Evolutionary conservation across 2,329 filamentous ascomycete species (phyloP), one percentile per base, ranked within the genome.

Genomic region (Paecilomyces formosus): DNA sequence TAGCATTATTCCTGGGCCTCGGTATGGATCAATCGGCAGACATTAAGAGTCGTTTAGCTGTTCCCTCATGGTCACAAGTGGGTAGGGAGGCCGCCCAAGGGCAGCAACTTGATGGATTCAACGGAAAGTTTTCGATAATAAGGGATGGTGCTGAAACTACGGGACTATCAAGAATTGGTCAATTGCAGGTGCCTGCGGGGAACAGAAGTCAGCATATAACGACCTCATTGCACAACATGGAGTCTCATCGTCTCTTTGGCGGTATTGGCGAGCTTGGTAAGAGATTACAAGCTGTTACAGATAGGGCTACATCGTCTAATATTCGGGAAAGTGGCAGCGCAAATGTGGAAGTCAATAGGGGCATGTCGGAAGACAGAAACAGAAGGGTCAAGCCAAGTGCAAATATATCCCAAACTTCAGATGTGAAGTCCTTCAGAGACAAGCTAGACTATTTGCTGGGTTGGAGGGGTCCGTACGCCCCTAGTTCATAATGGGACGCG

Each of bases 391-490:
- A 35, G 28, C n/a, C 24, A 18, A 30, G 55, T 15, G 2, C 3
- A 15, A 55, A 6, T 39, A 12, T 11, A 35, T 33, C n/a, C 18
- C 57, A 50, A 7, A 24, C 0, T 45, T 28, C 21, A 55, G n/a
- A 57, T 3, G 11, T n/a, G 9, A 22, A 55, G 60, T 30, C 55
- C 49, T 53, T 69, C 18, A 64, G 70, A 30, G 71, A 73, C 53
- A 65, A 56, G 5, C 56, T 73, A 13, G 71, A 73, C 57, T 70
- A 72, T 39, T 60, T 68, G 45, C 63, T 73, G 39, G 71, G 71
- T 21, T 73, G 71, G 71, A 62, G 58, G 22, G 71, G 70, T 1
- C 70, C 69, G 12, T 31, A 63, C 51, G n/a, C 13, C 18, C 7
- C 21, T 52, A 26, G 50, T 52, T 18, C 7, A 45, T 45, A 6